Conservation (phyloP, 768 basidiomycete genomes). For the Boletus bicolor region DNA sequence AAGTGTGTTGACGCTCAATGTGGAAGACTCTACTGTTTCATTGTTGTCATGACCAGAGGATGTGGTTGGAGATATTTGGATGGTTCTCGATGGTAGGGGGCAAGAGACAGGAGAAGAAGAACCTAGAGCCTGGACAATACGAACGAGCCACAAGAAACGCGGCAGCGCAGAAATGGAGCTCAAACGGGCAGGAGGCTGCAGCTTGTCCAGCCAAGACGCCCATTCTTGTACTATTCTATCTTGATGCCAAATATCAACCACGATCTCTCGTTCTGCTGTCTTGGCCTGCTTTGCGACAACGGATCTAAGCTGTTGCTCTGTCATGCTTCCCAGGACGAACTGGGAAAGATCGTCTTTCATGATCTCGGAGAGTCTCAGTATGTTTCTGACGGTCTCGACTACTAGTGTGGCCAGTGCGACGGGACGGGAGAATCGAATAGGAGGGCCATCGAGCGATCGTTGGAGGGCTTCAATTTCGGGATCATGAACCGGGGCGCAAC, state of each 20-base stretch:
- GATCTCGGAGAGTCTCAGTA: slow-evolving; percentile 51
- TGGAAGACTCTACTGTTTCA: neutral
- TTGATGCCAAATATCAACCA: slow-evolving; percentile 49
- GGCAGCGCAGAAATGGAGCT: slow-evolving; percentile 13
- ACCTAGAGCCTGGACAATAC: slow-evolving; percentile 45
- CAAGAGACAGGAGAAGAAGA: slow-evolving; percentile 40
- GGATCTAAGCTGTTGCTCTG: slow-evolving; percentile 53
- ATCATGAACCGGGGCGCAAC: slow-evolving; percentile 70
- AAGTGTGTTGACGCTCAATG: slow-evolving; percentile 39
- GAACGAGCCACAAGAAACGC: slow-evolving; percentile 42
- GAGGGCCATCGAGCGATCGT: slow-evolving; percentile 32
- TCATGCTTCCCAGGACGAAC: slow-evolving; percentile 63
- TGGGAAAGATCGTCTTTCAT: slow-evolving; percentile 71
- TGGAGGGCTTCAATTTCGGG: slow-evolving; percentile 46
- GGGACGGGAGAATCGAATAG: slow-evolving; percentile 21
- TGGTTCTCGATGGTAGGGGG: slow-evolving; percentile 27
- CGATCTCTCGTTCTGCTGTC: slow-evolving; percentile 49
- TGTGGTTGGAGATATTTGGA: slow-evolving; percentile 4
- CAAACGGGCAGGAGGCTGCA: slow-evolving; percentile 4
- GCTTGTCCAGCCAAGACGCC: slow-evolving; percentile 22
- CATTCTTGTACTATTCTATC: slow-evolving; percentile 24
- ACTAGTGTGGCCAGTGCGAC: slow-evolving; percentile 44
- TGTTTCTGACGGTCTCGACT: slow-evolving; percentile 44
- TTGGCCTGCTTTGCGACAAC: slow-evolving; percentile 53
- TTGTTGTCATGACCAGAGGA: neutral